phyloP scores from a whole-genome alignment of 2,329 filamentous ascomycete genomes.

The Huntiella omanensis region DNA sequence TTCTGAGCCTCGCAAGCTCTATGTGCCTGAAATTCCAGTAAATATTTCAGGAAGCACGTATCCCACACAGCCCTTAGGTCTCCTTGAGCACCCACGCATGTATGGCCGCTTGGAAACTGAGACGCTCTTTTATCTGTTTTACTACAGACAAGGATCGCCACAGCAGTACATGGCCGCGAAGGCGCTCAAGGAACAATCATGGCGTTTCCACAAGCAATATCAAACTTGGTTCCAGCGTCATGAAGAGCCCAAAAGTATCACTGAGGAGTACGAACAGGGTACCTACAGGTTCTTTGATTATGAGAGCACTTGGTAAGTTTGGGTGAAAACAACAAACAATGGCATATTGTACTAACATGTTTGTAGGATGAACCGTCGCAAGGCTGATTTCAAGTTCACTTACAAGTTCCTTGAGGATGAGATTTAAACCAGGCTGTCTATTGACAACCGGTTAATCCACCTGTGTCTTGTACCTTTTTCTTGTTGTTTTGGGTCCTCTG shows the following conservation, averaged over 20 bases:
- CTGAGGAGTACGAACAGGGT: slow-evolving; percentile 95
- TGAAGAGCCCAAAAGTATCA: slow-evolving; percentile 96
- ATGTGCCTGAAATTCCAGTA: slow-evolving; percentile 66
- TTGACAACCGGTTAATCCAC: background rate
- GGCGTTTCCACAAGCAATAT: slow-evolving; percentile 98
- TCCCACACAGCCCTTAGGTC: slow-evolving; percentile 75
- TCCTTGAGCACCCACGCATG: slow-evolving; percentile 78
- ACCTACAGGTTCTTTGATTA: slow-evolving; percentile 99
- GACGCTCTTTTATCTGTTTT: slow-evolving; percentile 96
- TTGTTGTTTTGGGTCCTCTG: too few species aligned
- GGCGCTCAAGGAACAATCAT: slow-evolving; percentile 94
- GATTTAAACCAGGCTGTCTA: slow-evolving; percentile 26
- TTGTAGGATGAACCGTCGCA: slow-evolving; percentile 88
- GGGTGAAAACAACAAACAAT: background rate
- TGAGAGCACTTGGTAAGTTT: slow-evolving; percentile 83
- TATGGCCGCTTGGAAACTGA: slow-evolving; percentile 87
- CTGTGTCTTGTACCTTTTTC: too few species aligned
- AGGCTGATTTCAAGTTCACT: slow-evolving; percentile 94
- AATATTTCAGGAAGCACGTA: slow-evolving; percentile 61
- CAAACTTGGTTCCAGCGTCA: slow-evolving; percentile 99
- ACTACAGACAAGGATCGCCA: slow-evolving; percentile 91
- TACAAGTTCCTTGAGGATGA: slow-evolving; percentile 98
- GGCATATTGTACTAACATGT: background rate
- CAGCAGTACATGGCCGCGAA: slow-evolving; percentile 93
- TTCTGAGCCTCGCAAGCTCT: slow-evolving; percentile 63